These are phyloP conservation scores for Wickerhamiella bombiphila DNA, from an alignment of 805 yeast species.

Conservation along the genomic window DNA sequence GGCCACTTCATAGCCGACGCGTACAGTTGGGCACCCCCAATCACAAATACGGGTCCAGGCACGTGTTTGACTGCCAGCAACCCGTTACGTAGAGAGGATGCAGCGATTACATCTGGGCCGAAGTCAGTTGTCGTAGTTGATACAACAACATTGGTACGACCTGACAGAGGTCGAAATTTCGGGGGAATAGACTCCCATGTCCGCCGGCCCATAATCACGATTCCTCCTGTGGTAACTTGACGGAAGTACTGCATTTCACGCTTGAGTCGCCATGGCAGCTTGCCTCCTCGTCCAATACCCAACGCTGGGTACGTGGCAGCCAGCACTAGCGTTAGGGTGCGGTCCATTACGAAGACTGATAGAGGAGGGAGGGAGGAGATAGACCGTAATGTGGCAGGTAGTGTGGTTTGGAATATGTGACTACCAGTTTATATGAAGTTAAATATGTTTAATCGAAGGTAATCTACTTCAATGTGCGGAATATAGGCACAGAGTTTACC, in stretches of 20 bases:
- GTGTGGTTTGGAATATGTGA: no score
- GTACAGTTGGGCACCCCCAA: constrained; percentile 90
- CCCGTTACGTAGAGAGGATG: constrained; percentile 33
- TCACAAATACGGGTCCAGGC: constrained; percentile 52
- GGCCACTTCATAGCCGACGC: constrained; percentile 33
- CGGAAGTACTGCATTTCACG: constrained; percentile 78
- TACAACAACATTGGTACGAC: constrained; percentile 59
- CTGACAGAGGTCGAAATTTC: constrained; percentile 69
- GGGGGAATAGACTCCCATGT: constrained; percentile 91
- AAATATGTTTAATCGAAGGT: no score
- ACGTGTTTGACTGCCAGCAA: constrained; percentile 17
- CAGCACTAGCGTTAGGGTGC: constrained; percentile 45
- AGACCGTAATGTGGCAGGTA: no score
- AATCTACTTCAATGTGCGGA: no score
- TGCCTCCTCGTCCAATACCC: constrained; percentile 76
- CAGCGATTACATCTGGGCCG: constrained; percentile 22
- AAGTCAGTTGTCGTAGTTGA: constrained; percentile 27
- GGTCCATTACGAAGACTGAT: constrained; percentile 2
- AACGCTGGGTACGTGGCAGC: constrained; percentile 70
- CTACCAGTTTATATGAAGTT: no score
- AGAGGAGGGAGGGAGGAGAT: no score
- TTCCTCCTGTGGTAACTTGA: constrained; percentile 42
- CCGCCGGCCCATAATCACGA: constrained; percentile 85
- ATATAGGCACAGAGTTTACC: no score
- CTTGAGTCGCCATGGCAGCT: constrained; percentile 75